These are phyloP conservation scores for Gryganskiella cystojenkinii DNA, from an alignment of 192 early-diverging fungal genomes.

Conservation along the genomic window DNA sequence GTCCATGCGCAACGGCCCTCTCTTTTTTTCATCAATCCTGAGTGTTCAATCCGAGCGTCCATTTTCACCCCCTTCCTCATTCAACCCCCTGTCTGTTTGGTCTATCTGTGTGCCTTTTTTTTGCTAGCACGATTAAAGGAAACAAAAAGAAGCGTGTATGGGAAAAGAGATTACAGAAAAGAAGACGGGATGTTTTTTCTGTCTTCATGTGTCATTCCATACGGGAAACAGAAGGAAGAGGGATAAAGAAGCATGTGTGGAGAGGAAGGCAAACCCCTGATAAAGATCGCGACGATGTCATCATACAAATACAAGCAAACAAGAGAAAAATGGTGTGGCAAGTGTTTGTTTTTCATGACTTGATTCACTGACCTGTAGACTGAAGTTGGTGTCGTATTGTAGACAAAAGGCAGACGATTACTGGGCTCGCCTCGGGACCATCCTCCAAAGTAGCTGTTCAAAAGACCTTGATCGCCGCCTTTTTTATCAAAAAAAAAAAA, in stretches of 20 bases:
- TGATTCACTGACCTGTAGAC: conserved; percentile 73
- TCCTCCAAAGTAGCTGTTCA: conserved; percentile 86
- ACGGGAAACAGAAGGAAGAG: neutral
- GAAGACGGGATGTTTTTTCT: no score
- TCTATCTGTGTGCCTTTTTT: no score
- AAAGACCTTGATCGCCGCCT: conserved; percentile 94
- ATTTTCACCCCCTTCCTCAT: no score
- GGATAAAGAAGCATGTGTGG: neutral
- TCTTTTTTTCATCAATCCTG: no score
- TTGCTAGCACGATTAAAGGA: no score
- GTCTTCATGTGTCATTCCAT: conserved; percentile 18
- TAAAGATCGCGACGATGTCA: no score
- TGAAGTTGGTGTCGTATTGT: conserved; percentile 87
- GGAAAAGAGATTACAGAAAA: no score
- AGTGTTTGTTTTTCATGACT: conserved; percentile 5
- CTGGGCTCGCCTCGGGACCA: conserved; percentile 73
- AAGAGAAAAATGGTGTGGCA: conserved; percentile 6
- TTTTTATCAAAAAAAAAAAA: neutral
- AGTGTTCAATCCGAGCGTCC: no score
- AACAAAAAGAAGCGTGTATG: no score
- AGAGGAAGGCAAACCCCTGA: no score
- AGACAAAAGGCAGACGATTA: conserved; percentile 87
- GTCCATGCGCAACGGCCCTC: no score
- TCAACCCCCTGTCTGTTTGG: no score
- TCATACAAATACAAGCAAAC: neutral